A percentile compares a stretch with the other conserved stretches of the same genome.
These are phyloP conservation scores for Inonotus hispidus DNA, from an alignment of 1,284 basidiomycete genomes.

Conservation along the genomic window DNA sequence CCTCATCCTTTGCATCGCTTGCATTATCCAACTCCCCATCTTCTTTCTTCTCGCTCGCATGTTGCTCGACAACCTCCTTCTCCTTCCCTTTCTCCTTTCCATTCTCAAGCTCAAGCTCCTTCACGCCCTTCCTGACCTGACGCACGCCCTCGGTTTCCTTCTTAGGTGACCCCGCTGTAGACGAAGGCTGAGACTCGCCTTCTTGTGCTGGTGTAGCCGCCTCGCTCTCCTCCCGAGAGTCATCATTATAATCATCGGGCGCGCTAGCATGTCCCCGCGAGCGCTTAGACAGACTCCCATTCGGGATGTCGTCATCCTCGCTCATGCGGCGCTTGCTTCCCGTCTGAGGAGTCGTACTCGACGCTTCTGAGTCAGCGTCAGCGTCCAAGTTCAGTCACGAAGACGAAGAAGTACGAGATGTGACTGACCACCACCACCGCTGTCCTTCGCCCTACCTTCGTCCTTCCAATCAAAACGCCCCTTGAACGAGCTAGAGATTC, in stretches of 20 bases:
- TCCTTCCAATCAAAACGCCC: conserved; percentile 66
- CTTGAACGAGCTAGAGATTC: conserved; percentile 65
- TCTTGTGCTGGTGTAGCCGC: conserved; percentile 19
- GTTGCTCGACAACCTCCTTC: not conserved
- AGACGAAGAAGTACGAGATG: not conserved
- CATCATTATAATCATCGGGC: not conserved
- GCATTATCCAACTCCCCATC: not conserved
- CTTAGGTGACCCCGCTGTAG: conserved; percentile 13
- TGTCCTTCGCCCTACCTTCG: conserved; percentile 66
- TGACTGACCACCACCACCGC: conserved; percentile 68
- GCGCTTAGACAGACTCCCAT: conserved; percentile 38
- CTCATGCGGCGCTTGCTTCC: conserved; percentile 61
- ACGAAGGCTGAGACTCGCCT: conserved; percentile 14
- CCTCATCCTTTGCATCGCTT: not conserved
- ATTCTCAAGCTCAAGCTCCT: conserved; percentile 57
- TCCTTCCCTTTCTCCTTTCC: conserved; percentile 22
- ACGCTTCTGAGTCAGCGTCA: not conserved
- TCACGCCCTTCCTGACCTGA: conserved; percentile 64
- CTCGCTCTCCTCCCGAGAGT: conserved; percentile 19
- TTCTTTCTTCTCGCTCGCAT: not conserved
- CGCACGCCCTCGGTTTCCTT: conserved; percentile 50
- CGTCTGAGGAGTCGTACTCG: conserved; percentile 43
- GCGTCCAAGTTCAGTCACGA: conserved; percentile 3
- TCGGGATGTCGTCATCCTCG: conserved; percentile 35
- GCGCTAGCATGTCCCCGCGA: conserved; percentile 25